Evolutionary conservation across 306 rosid species (phyloP).

Genomic region (Sphenostylis stenocarpa): DNA sequence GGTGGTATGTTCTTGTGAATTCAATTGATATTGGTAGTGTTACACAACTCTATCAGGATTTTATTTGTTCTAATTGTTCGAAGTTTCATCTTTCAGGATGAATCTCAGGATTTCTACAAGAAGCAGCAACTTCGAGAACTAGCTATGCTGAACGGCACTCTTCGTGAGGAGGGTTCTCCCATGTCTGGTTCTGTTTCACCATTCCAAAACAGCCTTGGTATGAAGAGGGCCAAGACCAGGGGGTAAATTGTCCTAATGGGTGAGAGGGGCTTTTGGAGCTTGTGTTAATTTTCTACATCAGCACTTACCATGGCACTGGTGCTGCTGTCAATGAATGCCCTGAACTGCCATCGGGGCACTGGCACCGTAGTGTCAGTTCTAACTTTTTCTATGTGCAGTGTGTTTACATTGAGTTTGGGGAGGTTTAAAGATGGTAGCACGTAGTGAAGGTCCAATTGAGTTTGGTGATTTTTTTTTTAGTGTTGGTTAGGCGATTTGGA

Average conservation of each 20-base stretch:
- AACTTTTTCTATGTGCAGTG: constrained; percentile 69
- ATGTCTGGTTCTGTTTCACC: constrained; percentile 94
- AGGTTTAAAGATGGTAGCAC: constrained; percentile 46
- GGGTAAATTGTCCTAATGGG: constrained; percentile 47
- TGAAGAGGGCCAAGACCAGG: constrained; percentile 99
- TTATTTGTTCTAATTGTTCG: constrained; percentile 24
- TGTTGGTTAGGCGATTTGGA: constrained; percentile 51
- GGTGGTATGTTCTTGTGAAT: constrained; percentile 47
- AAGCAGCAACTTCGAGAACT: constrained; percentile 95
- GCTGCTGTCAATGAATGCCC: constrained; percentile 63
- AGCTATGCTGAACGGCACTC: constrained; percentile 91
- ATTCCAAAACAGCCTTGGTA: constrained; percentile 86
- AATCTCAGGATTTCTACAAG: constrained; percentile 96
- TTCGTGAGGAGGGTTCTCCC: constrained; percentile 94
- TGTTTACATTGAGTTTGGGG: constrained; percentile 58
- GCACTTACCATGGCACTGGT: constrained; percentile 48
- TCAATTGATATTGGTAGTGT: background rate
- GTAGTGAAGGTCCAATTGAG: constrained; percentile 46
- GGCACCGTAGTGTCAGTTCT: constrained; percentile 65
- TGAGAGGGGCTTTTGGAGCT: constrained; percentile 54
- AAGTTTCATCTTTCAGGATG: constrained; percentile 56
- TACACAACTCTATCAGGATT: background rate
- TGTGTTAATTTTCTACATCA: constrained; percentile 56
- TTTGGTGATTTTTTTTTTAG: constrained; percentile 44
- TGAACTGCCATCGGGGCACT: constrained; percentile 80